Conservation (phyloP, 306 rosid genomes). For the Leucaena leucocephala region DNA sequence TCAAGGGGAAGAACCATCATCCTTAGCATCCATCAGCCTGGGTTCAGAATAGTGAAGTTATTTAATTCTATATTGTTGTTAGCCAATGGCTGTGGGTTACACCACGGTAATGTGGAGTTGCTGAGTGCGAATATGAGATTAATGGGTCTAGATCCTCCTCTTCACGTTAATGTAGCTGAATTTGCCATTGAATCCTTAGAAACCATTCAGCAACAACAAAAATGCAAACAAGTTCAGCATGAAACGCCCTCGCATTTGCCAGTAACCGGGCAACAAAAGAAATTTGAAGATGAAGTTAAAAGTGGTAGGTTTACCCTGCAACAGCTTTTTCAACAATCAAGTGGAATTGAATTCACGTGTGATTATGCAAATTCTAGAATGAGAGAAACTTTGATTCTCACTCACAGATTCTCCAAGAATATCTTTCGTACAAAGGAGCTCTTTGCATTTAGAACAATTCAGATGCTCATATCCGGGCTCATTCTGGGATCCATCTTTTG, state of each 20-base stretch:
- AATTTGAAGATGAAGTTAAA: conserved; percentile 42
- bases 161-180: conserved; percentile 78
- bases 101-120: conserved; percentile 78
- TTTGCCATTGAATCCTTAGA: conserved; percentile 86
- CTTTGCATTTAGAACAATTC: conserved; percentile 83
- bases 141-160: conserved; percentile 84
- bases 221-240: conserved; percentile 32
- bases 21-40: conserved; percentile 91
- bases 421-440: conserved; percentile 87
- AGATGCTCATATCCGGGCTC: conserved; percentile 82
- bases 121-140: conserved; percentile 62
- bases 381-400: conserved; percentile 75
- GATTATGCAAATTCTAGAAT: conserved; percentile 77
- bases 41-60: conserved; percentile 82
- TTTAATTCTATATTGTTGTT: conserved; percentile 70
- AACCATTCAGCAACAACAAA: conserved; percentile 51
- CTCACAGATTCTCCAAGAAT: conserved; percentile 88
- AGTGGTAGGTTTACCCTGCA: conserved; percentile 73
- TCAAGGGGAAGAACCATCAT: conserved; percentile 68
- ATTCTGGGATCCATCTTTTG: conserved; percentile 86
- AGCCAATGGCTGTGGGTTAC: conserved; percentile 75
- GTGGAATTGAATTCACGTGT: conserved; percentile 49
- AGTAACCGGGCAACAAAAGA: conserved; percentile 22
- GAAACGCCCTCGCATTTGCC: conserved; percentile 30
- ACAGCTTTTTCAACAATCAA: conserved; percentile 87